Base-by-base conservation (phyloP, 2,329 filamentous ascomycete genomes). In the Ophiostoma tasmaniense region DNA sequence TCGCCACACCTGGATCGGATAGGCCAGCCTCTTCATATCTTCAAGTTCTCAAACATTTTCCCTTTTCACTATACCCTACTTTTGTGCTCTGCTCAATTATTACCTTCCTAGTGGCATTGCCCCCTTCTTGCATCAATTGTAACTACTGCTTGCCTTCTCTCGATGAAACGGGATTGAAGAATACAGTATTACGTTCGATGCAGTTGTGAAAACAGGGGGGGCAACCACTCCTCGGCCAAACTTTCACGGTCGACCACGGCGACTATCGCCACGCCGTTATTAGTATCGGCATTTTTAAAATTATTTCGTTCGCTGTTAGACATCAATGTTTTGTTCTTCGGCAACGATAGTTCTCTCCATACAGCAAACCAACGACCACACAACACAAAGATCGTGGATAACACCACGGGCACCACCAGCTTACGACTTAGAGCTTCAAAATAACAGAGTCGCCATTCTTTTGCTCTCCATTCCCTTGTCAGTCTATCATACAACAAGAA, bases 371-470 rank as follows among this genome's bases (percentile, higher is more conserved):
- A 33, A 25, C 62, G 25, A 42, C 59, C 11, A 35, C 11, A 64
- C 59, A 33, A 33, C 33, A 33, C 33, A 64, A 10, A 35, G 33
- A 39, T 64, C 39, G 37, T 65, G 64, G 64, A 22, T 65, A 65
- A 65, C 35, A 39, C 37, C 35, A 28, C 64, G 10, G 20, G 22
- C 64, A 65, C 37, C 64, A 25, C 64, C 64, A 39, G 64, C 64
- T 65, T 65, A 28, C 25, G 62, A 65, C 64, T 65, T 33, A 37
- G 35, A 45, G 64, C 64, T 65, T 65, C 64, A 14, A 17, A 42
- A 45, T n/a, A 65, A 65, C 37, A 65, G 11, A 30, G 64, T 65
- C 64, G 13, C 35, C 64, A 65, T 45, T 65, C 64, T 65, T 65
- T 45, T 25, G 14, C 11, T 25, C 37, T 42, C 42, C 37, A 22